A percentile compares a stretch with the other conserved stretches of the same genome.
phyloP scores from a whole-genome alignment of 2,329 filamentous ascomycete species.

The Rutstroemia sp. region DNA sequence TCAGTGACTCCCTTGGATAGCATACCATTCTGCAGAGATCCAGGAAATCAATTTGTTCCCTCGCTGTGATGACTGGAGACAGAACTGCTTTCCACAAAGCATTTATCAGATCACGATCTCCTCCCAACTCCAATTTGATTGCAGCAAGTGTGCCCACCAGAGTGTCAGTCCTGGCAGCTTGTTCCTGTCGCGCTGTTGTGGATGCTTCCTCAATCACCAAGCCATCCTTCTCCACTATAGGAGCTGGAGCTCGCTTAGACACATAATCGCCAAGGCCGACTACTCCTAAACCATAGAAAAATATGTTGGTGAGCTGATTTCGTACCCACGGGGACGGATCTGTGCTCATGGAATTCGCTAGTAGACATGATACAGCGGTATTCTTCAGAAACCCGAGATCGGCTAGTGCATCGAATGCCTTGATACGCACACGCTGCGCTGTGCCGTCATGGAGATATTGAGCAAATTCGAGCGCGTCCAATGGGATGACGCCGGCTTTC shows the following conservation, averaged over 20 bases:
- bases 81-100: conserved; percentile 43
- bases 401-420: conserved; percentile 56
- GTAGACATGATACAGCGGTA: conserved; percentile 45
- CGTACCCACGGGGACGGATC: conserved; percentile 59
- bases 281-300: conserved; percentile 52
- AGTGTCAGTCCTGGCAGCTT: conserved; percentile 40
- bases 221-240: conserved; percentile 13
- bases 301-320: conserved; percentile 49
- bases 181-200: conserved; percentile 38
- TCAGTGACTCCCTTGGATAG: conserved; percentile 38
- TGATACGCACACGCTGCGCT: conserved; percentile 54
- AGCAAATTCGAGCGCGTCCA: conserved; percentile 47
- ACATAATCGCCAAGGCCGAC: conserved; percentile 55
- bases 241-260: conserved; percentile 17
- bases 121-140: conserved; percentile 40
- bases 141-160: conserved; percentile 40
- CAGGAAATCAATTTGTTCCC: conserved; percentile 43
- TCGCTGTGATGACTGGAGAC: conserved; percentile 39
- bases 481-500: conserved; percentile 54
- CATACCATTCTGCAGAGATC: conserved; percentile 46
- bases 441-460: conserved; percentile 60
- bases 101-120: conserved; percentile 37
- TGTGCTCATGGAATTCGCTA: conserved; percentile 51
- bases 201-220: conserved; percentile 41
- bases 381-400: conserved; percentile 55